phyloP scores from a whole-genome alignment of 352 stramenopile species.

The Elongisporangium anandrum region DNA sequence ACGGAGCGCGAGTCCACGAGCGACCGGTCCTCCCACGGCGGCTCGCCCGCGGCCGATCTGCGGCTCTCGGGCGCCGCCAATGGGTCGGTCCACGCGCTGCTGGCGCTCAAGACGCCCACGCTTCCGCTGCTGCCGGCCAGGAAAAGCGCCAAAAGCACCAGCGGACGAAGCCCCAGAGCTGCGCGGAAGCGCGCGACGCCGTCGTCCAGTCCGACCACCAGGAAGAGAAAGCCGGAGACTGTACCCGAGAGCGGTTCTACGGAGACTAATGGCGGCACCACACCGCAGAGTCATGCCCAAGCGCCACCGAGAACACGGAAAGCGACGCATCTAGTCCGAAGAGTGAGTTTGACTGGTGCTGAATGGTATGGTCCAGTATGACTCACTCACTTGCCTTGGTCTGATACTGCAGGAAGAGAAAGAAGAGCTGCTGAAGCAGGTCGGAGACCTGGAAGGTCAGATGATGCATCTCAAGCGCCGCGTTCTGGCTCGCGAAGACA shows the following conservation, averaged over 20 bases:
- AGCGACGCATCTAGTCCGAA: constrained; percentile 15
- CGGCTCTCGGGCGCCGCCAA: not conserved
- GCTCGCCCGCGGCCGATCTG: not conserved
- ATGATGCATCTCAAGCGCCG: constrained; percentile 21
- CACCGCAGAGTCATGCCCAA: not conserved
- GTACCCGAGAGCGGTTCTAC: not conserved
- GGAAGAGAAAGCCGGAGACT: not conserved
- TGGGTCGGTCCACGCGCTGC: constrained; percentile 10
- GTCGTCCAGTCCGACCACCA: not conserved
- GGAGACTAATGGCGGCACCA: not conserved
- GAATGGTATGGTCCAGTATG: not conserved
- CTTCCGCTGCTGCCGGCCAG: not conserved
- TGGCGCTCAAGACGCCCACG: constrained; percentile 9
- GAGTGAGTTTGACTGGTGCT: constrained; percentile 7
- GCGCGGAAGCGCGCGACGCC: constrained; percentile 4
- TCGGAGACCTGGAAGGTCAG: constrained; percentile 16
- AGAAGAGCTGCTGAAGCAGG: constrained; percentile 19
- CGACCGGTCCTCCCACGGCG: not conserved
- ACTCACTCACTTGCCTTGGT: not conserved
- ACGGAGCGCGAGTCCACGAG: not conserved
- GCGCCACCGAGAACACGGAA: constrained; percentile 8
- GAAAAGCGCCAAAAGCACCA: constrained; percentile 3
- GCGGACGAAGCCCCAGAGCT: constrained; percentile 1
- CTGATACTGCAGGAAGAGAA: constrained; percentile 22
- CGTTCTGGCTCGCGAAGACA: constrained; percentile 5